Evolutionary conservation across 306 rosid species (phyloP), one percentile per base, ranked within the genome.

Genomic region (Oxytropis ochrocephala): DNA sequence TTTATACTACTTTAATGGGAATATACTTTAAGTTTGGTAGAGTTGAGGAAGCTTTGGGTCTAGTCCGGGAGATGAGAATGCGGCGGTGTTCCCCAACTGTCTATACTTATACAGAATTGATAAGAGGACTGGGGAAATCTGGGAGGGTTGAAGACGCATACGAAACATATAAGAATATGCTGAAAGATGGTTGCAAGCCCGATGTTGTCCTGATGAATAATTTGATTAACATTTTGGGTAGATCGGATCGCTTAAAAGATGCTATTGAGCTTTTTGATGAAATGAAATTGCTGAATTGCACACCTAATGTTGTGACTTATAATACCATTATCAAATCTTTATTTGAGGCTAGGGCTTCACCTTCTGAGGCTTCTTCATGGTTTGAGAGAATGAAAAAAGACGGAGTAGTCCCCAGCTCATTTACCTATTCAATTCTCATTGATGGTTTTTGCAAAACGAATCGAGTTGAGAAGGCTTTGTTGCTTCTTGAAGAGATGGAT

Each of bases 401-500:
- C 47, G 94, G 90, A 8, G 16, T 94, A 51, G 76, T 47, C 70
- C 96, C 92, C 17, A 94, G 96, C 78, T 88, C 96, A 5, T 88
- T 83, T 77, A 94, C 97, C 18, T 90, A 86, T 80, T 91, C 98
- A 46, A 90, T 94, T 72, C 89, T 94, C 63, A 90, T 94, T 3
- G 98, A 94, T 62, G 97, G 97, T 66, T 88, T 85, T 62, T 94
- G 96, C 80, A 90, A 94, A 83, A 90, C 97, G 62, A 87, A 84
- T 72, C 81, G 88, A 81, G 84, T 94, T 53, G 97, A 94, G 82
- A 85, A 86, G 74, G 96, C 97, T 56, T 70, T 94, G 72, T 47
- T 94, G 80, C 97, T 94, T 85, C 97, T 90, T n/a, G 97, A 94
- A 64, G 96, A 90, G 80, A 94, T 94, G 98, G 98, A 90, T 58